A percentile compares a stretch with the other conserved stretches of the same genome.
Conservation (phyloP, 1,284 basidiomycete species). For the Fomes fomentarius region DNA sequence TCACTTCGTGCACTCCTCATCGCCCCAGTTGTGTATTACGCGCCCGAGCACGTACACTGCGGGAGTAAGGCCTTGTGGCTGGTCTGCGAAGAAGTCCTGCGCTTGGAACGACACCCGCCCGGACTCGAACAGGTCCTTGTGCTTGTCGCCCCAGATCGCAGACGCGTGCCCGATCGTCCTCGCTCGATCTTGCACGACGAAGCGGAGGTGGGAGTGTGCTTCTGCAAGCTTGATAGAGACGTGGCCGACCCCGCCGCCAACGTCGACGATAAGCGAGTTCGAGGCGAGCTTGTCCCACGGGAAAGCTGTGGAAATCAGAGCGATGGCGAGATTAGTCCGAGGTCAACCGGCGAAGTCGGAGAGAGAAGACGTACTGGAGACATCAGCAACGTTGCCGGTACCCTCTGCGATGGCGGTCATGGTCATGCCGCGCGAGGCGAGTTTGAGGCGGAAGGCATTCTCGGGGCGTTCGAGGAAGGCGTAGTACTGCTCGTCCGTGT, state of each 20-base stretch:
- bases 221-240: conserved; percentile 67
- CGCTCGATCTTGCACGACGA: conserved; percentile 78
- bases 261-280: conserved; percentile 61
- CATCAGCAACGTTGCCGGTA: no score
- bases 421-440: no score
- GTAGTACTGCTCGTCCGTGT: no score
- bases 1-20: conserved; percentile 13
- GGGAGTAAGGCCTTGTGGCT: not conserved
- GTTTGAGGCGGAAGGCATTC: no score
- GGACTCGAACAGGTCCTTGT: conserved; percentile 22
- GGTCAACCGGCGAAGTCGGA: no score
- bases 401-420: no score
- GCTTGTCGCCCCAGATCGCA: conserved; percentile 27
- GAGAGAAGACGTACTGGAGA: no score
- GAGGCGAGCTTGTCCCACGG: conserved; percentile 59
- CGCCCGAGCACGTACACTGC: conserved; percentile 20
- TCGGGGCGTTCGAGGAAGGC: no score
- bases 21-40: conserved; percentile 22
- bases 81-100: conserved; percentile 66
- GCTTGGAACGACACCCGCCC: conserved; percentile 36
- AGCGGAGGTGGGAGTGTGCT: conserved; percentile 53
- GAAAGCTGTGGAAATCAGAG: conserved; percentile 60
- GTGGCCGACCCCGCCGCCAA: conserved; percentile 75
- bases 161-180: conserved; percentile 35
- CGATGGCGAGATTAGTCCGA: no score